Conservation (phyloP, 345 rosid species). For the Atalantia buxifolia region DNA sequence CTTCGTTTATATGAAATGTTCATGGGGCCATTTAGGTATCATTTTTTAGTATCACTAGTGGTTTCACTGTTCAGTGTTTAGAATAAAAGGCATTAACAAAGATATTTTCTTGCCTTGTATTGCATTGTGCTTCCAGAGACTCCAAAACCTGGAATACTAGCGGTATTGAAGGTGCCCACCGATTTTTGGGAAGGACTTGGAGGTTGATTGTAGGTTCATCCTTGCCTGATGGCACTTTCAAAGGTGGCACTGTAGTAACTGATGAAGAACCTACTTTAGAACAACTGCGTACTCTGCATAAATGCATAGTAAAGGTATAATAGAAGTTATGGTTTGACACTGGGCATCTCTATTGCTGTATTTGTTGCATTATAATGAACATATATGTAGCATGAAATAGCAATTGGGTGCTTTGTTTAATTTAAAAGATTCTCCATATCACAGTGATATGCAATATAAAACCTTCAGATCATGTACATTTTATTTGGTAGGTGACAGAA, state of each 20-base stretch:
- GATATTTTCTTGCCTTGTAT: not conserved
- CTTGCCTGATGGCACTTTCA: conserved; percentile 50
- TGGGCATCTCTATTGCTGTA: not conserved
- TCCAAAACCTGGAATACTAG: conserved; percentile 94
- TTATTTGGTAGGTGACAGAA: conserved; percentile 63
- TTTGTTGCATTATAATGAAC: not conserved
- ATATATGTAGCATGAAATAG: not conserved
- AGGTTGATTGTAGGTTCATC: conserved; percentile 76
- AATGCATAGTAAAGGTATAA: conserved; percentile 84
- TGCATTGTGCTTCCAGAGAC: conserved; percentile 52
- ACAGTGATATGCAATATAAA: not conserved
- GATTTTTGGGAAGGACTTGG: conserved; percentile 90
- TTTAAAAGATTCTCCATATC: not conserved
- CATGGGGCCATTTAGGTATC: conserved; percentile 96
- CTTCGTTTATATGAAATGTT: conserved; percentile 95
- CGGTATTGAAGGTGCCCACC: conserved; percentile 93
- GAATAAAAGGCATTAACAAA: not conserved
- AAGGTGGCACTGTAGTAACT: conserved; percentile 52
- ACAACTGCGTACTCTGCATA: conserved; percentile 70
- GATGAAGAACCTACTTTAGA: conserved; percentile 70
- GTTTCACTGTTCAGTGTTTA: not conserved
- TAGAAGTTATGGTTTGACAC: not conserved
- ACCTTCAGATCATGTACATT: conserved; percentile 4
- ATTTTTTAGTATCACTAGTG: not conserved
- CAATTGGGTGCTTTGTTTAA: not conserved